Conservation (phyloP, 2,329 filamentous ascomycete genomes). For the Curvularia sp. region DNA sequence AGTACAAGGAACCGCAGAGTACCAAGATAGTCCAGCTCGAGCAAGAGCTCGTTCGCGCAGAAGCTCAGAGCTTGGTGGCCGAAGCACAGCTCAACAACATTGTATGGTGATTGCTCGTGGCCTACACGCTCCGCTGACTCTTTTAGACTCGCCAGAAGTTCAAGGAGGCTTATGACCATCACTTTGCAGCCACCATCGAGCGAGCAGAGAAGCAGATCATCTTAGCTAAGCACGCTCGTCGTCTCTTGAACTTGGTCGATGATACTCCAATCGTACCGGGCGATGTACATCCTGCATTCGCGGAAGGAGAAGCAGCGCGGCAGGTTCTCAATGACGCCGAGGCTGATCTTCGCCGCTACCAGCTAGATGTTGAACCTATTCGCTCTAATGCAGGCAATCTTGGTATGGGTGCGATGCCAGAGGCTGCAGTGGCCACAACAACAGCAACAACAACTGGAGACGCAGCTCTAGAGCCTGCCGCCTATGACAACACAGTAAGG, state of each 20-base stretch:
- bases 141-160: slow-evolving; percentile 88
- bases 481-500: slow-evolving; percentile 16
- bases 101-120: slow-evolving; percentile 55
- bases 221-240: slow-evolving; percentile 86
- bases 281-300: slow-evolving; percentile 74
- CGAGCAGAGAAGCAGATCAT: slow-evolving; percentile 97
- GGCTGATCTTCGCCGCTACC: slow-evolving; percentile 82
- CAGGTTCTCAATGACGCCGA: slow-evolving; percentile 93
- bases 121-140: slow-evolving; percentile 23
- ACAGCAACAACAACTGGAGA: slow-evolving; percentile 1
- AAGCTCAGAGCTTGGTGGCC: slow-evolving; percentile 94
- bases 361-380: slow-evolving; percentile 63
- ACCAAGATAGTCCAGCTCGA: slow-evolving; percentile 83
- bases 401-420: slow-evolving; percentile 57
- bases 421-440: slow-evolving; percentile 17
- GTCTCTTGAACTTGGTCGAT: slow-evolving; percentile 84
- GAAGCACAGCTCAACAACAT: slow-evolving; percentile 97
- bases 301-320: slow-evolving; percentile 70
- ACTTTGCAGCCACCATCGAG: slow-evolving; percentile 91
- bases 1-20: slow-evolving; percentile 89
- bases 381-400: slow-evolving; percentile 57
- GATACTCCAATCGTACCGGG: slow-evolving; percentile 90
- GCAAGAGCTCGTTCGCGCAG: slow-evolving; percentile 94
- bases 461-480: slow-evolving; percentile 14
- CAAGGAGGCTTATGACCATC: slow-evolving; percentile 89